Conservation (phyloP, 1,139 yeast species). For the Starmera stellimalicola region DNA sequence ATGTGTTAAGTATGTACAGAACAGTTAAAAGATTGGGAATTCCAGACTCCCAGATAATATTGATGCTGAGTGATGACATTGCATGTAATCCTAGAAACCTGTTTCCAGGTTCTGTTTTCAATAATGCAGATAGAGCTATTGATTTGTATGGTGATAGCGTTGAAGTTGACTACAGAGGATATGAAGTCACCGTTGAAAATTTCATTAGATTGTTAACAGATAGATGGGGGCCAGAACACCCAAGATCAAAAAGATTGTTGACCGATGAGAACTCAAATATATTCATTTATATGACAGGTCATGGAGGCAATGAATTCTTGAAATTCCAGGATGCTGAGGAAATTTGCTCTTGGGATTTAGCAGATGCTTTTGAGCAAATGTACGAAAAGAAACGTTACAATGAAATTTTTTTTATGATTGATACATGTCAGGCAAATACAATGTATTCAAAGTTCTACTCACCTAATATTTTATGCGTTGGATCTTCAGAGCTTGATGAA, state of each 20-base stretch:
- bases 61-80: conserved; percentile 94
- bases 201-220: conserved; percentile 84
- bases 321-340: conserved; percentile 99
- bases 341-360: conserved; percentile 88
- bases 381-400: conserved; percentile 90
- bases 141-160: conserved; percentile 91
- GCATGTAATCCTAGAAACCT: conserved; percentile 96
- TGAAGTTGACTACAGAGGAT: conserved; percentile 95
- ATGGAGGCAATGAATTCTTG: conserved; percentile 95
- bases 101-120: conserved; percentile 93
- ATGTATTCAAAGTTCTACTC: conserved; percentile 91
- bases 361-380: conserved; percentile 97
- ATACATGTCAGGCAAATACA: conserved; percentile 97
- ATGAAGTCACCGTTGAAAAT: conserved; percentile 96
- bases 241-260: conserved; percentile 78
- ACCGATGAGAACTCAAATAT: conserved; percentile 94
- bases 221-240: conserved; percentile 91
- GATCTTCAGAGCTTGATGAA: conserved; percentile 84
- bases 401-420: conserved; percentile 94
- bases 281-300: conserved; percentile 94
- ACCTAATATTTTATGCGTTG: conserved; percentile 88
- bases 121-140: conserved; percentile 87
- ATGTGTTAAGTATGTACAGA: conserved; percentile 86
- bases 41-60: conserved; percentile 93
- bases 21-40: conserved; percentile 93